Evolutionary conservation across 1,284 basidiomycete genomes (phyloP).

Genomic region (Puccinia hordei): DNA sequence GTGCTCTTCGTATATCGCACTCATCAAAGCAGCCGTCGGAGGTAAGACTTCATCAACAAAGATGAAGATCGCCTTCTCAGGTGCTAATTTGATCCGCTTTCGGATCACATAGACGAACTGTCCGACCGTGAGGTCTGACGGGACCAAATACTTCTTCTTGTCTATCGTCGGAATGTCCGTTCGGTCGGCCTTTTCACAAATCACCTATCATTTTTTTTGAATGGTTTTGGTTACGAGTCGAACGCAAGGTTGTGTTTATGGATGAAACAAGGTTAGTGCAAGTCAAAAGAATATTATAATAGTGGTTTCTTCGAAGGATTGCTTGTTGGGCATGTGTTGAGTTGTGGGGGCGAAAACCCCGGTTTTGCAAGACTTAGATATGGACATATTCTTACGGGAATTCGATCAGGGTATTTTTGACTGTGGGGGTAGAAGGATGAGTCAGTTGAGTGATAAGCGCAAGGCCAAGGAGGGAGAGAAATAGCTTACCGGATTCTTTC

Average conservation of each 20-base stretch:
- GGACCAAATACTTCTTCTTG: constrained; percentile 99
- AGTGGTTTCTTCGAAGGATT: no score
- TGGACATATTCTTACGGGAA: constrained; percentile 31
- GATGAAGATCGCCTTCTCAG: constrained; percentile 99
- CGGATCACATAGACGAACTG: constrained; percentile 99
- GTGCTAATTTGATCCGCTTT: constrained; percentile 99
- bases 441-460: background rate
- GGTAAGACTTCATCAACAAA: constrained; percentile 98
- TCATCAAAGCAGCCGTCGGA: constrained; percentile 97
- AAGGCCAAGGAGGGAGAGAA: background rate
- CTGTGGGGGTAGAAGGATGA: constrained; percentile 8
- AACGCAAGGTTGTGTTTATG: background rate
- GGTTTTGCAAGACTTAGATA: background rate
- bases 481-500: constrained; percentile 69
- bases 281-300: background rate
- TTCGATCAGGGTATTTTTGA: constrained; percentile 51
- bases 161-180: constrained; percentile 99
- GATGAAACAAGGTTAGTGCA: background rate
- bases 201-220: constrained; percentile 68
- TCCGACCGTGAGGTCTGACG: constrained; percentile 70
- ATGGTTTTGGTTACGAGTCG: background rate
- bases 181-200: constrained; percentile 99
- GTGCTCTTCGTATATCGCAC: constrained; percentile 98
- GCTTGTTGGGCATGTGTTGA: no score
- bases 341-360: background rate